These are phyloP conservation scores for Coemansia reversa DNA, from an alignment of 192 early-diverging fungal species.

Conservation along the genomic window DNA sequence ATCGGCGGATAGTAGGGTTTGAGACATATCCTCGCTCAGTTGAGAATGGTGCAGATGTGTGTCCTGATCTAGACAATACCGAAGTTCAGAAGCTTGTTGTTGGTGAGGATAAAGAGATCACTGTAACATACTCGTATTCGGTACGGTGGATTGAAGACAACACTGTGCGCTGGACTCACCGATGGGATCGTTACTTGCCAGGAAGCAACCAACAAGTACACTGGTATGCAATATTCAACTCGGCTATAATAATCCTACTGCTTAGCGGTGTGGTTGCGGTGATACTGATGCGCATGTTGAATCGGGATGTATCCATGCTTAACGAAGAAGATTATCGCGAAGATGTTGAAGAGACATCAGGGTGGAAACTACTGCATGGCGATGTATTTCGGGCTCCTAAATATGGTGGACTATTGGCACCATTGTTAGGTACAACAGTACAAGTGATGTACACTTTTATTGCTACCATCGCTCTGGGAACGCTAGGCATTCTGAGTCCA, in stretches of 20 bases:
- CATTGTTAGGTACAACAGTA: conserved; percentile 70
- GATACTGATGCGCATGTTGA: conserved; percentile 66
- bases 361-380: conserved; percentile 76
- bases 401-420: conserved; percentile 65
- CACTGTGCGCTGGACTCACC: conserved; percentile 54
- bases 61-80: conserved; percentile 24
- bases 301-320: conserved; percentile 59
- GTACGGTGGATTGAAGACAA: conserved; percentile 66
- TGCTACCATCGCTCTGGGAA: conserved; percentile 57
- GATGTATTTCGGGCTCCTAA: conserved; percentile 74
- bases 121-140: conserved; percentile 68
- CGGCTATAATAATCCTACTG: conserved; percentile 63
- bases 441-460: conserved; percentile 63
- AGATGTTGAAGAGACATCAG: conserved; percentile 67
- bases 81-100: conserved; percentile 17
- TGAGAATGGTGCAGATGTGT: conserved; percentile 22
- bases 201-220: conserved; percentile 57
- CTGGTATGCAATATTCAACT: conserved; percentile 72
- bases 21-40: conserved; percentile 69
- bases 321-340: conserved; percentile 56
- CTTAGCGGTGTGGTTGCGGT: conserved; percentile 65
- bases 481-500: conserved; percentile 62
- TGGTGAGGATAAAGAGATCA: conserved; percentile 24
- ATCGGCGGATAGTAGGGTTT: conserved; percentile 64
- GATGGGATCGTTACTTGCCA: conserved; percentile 68